Percentiles rank a stretch among this genome's conserved stretches.
Evolutionary conservation across 2,329 filamentous ascomycete species (phyloP).

Genomic region (Didymella pomorum): DNA sequence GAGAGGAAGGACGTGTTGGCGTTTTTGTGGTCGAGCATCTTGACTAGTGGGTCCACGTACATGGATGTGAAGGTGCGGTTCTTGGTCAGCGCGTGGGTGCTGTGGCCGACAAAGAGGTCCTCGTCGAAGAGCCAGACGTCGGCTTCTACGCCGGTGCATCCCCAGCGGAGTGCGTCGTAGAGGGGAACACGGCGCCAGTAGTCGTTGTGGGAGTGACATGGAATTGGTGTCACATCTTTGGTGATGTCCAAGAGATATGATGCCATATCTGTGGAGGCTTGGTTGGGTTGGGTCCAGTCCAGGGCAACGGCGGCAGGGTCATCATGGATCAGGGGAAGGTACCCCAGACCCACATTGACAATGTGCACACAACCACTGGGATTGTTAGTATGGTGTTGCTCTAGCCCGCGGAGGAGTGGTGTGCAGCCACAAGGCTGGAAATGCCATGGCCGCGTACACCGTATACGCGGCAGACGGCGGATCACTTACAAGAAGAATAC

Average conservation of each 20-base stretch:
- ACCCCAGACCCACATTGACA: constrained; percentile 49
- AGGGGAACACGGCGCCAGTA: constrained; percentile 65
- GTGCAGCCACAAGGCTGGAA: constrained; percentile 4
- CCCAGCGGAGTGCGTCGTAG: constrained; percentile 63
- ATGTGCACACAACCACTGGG: constrained; percentile 55
- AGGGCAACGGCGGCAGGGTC: constrained; percentile 38
- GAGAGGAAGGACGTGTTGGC: constrained; percentile 47
- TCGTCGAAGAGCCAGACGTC: constrained; percentile 64
- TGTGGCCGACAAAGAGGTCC: constrained; percentile 65
- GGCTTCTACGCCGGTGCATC: constrained; percentile 65
- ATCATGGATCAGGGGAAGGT: constrained; percentile 50
- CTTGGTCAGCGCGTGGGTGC: constrained; percentile 55
- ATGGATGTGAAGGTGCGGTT: constrained; percentile 59
- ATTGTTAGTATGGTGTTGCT: constrained; percentile 23
- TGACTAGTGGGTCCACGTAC: constrained; percentile 62
- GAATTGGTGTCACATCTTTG: constrained; percentile 58
- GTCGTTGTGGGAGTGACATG: constrained; percentile 67
- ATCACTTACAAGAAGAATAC: constrained; percentile 48
- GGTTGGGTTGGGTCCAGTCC: constrained; percentile 54
- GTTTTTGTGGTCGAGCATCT: constrained; percentile 61
- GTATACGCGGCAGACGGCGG: constrained; percentile 7
- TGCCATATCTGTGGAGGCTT: constrained; percentile 44
- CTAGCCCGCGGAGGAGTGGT: constrained; percentile 3
- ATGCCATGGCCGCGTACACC: constrained; percentile 10
- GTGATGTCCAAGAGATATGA: constrained; percentile 58